Conservation (phyloP, 805 yeast genomes). For the Candida succiphila region DNA sequence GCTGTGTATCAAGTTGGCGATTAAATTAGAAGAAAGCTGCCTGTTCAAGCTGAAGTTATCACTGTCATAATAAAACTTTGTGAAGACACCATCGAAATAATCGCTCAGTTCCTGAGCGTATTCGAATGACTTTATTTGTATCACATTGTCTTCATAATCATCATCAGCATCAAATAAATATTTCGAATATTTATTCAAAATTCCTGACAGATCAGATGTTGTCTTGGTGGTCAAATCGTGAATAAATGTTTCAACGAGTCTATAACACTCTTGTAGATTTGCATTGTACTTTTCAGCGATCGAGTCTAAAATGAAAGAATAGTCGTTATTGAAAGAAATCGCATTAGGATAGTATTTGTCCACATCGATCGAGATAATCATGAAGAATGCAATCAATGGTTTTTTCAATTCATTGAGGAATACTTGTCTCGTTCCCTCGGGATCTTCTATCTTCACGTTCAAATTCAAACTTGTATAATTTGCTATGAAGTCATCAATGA, state of each 20-base stretch:
- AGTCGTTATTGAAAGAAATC: constrained; percentile 23
- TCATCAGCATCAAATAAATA: constrained; percentile 11
- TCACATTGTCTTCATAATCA: constrained; percentile 5
- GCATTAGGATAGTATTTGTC: constrained; percentile 11
- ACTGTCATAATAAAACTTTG: constrained; percentile 5
- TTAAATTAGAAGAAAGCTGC: constrained; percentile 9
- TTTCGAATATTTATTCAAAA: constrained; percentile 9
- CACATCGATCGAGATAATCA: constrained; percentile 12
- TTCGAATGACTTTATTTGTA: constrained; percentile 3
- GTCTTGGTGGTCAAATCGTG: constrained; percentile 3
- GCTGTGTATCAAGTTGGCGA: constrained; percentile 8
- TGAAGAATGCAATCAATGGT: constrained; percentile 14
- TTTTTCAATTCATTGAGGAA: constrained; percentile 19
- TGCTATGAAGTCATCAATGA: constrained; percentile 10
- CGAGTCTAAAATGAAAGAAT: constrained; percentile 13
- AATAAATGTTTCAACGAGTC: constrained; percentile 12
- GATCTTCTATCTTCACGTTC: constrained; percentile 4
- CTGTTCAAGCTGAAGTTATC: constrained; percentile 9
- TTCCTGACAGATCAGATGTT: constrained; percentile 2
- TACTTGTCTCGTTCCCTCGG: constrained; percentile 11
- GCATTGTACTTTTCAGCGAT: constrained; percentile 7
- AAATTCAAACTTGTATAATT: constrained; percentile 10
- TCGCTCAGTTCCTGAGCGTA: constrained; percentile 6
- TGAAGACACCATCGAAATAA: constrained; percentile 7
- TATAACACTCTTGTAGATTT: constrained; percentile 12